Percentiles rank a stretch among this genome's conserved stretches.
Evolutionary conservation across 2,329 filamentous ascomycete genomes (phyloP).

Genomic region (Colletotrichum karsti): DNA sequence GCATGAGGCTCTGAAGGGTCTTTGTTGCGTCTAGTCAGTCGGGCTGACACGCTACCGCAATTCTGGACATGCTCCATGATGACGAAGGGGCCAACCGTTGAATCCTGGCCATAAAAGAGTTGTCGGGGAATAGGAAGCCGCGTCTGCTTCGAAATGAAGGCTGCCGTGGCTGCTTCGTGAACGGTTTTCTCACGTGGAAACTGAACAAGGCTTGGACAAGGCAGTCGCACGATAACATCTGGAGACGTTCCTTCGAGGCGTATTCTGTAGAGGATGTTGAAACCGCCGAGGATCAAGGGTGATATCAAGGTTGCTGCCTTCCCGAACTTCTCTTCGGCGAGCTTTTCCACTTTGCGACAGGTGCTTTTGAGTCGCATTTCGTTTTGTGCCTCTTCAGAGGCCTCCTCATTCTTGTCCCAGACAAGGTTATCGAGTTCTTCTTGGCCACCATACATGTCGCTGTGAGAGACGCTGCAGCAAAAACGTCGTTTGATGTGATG

Average conservation of each 20-base stretch:
- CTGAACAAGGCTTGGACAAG: slow-evolving; percentile 29
- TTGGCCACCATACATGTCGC: no score
- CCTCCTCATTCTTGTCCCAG: slow-evolving; percentile 36
- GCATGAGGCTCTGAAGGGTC: slow-evolving; percentile 32
- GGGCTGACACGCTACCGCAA: no score
- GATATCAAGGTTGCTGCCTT: slow-evolving; percentile 29
- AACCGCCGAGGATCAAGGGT: slow-evolving; percentile 37
- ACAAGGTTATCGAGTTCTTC: slow-evolving; percentile 40
- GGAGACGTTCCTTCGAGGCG: slow-evolving; percentile 25
- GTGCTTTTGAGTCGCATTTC: slow-evolving; percentile 30
- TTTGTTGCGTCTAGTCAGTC: slow-evolving; percentile 26
- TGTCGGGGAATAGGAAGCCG: no score
- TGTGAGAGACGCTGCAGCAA: no score
- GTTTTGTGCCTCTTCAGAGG: slow-evolving; percentile 34
- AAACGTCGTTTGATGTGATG: no score
- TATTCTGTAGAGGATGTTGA: slow-evolving; percentile 37
- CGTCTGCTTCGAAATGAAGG: slow-evolving; percentile 30
- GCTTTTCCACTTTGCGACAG: slow-evolving; percentile 32
- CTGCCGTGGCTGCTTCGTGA: slow-evolving; percentile 33
- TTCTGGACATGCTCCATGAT: slow-evolving; percentile 35
- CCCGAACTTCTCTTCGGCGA: slow-evolving; percentile 30
- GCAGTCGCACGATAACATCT: slow-evolving; percentile 33
- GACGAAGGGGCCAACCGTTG: slow-evolving; percentile 33
- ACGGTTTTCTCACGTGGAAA: slow-evolving; percentile 35
- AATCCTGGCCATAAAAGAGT: slow-evolving; percentile 32